A percentile compares a stretch with the other conserved stretches of the same genome.
Conservation (phyloP, 768 basidiomycete genomes). For the Macrocybe gigantea region DNA sequence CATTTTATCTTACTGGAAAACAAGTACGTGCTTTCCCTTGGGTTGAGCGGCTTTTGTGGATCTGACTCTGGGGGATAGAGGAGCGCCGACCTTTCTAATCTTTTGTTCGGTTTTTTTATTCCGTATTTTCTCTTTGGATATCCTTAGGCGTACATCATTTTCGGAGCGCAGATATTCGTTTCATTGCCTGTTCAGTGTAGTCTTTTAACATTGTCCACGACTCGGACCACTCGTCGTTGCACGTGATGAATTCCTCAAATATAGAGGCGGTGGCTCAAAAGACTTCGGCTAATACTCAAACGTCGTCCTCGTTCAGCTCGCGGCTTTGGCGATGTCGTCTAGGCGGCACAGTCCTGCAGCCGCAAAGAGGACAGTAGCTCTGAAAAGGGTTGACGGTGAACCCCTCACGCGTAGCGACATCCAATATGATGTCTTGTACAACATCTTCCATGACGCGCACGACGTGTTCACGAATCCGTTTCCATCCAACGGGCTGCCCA, state of each 20-base stretch:
- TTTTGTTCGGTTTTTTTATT: neutral
- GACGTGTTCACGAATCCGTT: constrained; percentile 49
- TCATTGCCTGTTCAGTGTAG: too few species aligned
- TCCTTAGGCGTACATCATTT: too few species aligned
- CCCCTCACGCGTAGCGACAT: constrained; percentile 63
- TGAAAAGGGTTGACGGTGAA: constrained; percentile 58
- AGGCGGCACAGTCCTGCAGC: constrained; percentile 33
- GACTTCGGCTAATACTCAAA: too few species aligned
- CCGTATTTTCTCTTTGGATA: neutral
- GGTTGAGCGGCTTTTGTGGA: too few species aligned
- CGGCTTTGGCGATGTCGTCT: constrained; percentile 16
- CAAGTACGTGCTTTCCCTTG: too few species aligned
- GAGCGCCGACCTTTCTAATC: too few species aligned
- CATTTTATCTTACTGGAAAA: constrained; percentile 49
- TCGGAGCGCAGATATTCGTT: too few species aligned
- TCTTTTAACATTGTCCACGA: too few species aligned
- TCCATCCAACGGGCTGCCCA: constrained; percentile 11
- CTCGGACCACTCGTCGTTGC: too few species aligned
- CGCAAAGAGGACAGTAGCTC: constrained; percentile 35
- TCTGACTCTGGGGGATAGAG: too few species aligned
- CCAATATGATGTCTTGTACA: constrained; percentile 74
- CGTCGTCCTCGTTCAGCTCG: neutral
- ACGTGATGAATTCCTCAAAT: too few species aligned
- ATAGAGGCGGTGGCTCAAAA: too few species aligned
- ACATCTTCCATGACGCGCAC: constrained; percentile 67